These are phyloP conservation scores for Saccharum officinarum DNA, from an alignment of 176 grass and related monocot genomes.

Conservation along the genomic window DNA sequence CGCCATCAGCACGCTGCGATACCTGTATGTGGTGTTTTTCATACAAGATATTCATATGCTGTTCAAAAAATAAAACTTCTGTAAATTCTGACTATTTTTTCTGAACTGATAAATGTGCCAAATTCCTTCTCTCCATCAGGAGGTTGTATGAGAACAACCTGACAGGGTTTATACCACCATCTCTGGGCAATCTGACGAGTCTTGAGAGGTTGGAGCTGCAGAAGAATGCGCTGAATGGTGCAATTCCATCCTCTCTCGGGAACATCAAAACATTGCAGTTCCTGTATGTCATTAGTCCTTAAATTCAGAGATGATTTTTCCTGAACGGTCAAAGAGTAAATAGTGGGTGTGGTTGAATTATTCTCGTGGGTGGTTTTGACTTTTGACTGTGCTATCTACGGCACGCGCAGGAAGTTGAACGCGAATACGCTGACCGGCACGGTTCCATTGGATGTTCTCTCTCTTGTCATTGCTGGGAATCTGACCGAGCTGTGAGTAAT, in stretches of 20 bases:
- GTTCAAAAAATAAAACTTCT: not conserved
- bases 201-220: constrained; percentile 34
- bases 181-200: constrained; percentile 29
- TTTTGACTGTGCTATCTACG: not conserved
- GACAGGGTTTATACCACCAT: constrained; percentile 19
- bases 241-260: constrained; percentile 37
- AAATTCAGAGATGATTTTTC: not conserved
- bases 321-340: not conserved
- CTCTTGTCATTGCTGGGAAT: constrained; percentile 28
- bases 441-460: constrained; percentile 33
- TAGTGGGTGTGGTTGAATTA: not conserved
- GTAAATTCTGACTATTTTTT: not conserved
- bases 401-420: constrained; percentile 28
- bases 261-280: constrained; percentile 32
- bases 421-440: constrained; percentile 13
- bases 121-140: constrained; percentile 17
- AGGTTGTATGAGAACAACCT: constrained; percentile 36
- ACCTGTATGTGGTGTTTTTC: constrained; percentile 15
- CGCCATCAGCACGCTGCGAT: not conserved
- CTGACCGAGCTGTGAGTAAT: constrained; percentile 43
- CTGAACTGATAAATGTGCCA: not conserved
- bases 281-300: constrained; percentile 23
- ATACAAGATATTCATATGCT: not conserved
- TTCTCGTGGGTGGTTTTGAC: not conserved
- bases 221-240: constrained; percentile 22